These are phyloP conservation scores for Annulohypoxylon truncatum DNA, from an alignment of 2,329 filamentous ascomycete species.

Conservation along the genomic window DNA sequence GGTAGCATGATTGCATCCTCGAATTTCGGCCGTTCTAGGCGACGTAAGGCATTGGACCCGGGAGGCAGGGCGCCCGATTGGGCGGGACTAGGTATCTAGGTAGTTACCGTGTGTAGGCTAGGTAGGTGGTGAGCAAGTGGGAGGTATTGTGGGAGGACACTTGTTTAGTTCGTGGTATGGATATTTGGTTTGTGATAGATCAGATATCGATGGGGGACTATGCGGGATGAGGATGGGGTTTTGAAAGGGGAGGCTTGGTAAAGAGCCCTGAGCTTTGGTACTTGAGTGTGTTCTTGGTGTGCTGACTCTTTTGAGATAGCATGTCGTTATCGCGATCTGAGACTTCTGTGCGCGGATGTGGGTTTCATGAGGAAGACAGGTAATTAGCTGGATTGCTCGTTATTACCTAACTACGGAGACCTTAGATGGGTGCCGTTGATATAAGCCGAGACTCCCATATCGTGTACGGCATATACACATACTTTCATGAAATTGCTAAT, in stretches of 20 bases:
- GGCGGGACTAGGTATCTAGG: not conserved
- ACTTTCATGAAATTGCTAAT: too few relatives aligned
- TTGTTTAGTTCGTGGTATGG: not conserved
- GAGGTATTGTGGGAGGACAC: not conserved
- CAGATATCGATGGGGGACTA: not conserved
- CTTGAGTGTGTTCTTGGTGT: not conserved
- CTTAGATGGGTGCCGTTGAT: too few relatives aligned
- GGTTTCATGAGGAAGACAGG: too few relatives aligned
- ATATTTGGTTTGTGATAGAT: conserved; percentile 8
- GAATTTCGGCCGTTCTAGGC: conserved; percentile 8
- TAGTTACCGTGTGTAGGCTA: too few relatives aligned
- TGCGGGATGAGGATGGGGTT: not conserved
- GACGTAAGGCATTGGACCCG: conserved; percentile 3
- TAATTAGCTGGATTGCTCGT: not conserved
- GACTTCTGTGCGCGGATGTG: not conserved
- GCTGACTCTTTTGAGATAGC: not conserved
- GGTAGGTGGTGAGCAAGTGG: not conserved
- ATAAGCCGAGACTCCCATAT: too few relatives aligned
- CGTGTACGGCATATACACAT: too few relatives aligned
- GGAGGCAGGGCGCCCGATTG: conserved; percentile 14
- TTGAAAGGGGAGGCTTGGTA: not conserved
- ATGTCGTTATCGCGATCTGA: not conserved
- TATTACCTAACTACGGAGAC: too few relatives aligned
- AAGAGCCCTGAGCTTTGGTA: too few relatives aligned
- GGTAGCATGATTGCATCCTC: not conserved